Percentiles rank a stretch among this genome's conserved stretches.
These are phyloP conservation scores for Tuctoria greenei DNA, from an alignment of 176 grass and related monocot genomes.

Conservation along the genomic window DNA sequence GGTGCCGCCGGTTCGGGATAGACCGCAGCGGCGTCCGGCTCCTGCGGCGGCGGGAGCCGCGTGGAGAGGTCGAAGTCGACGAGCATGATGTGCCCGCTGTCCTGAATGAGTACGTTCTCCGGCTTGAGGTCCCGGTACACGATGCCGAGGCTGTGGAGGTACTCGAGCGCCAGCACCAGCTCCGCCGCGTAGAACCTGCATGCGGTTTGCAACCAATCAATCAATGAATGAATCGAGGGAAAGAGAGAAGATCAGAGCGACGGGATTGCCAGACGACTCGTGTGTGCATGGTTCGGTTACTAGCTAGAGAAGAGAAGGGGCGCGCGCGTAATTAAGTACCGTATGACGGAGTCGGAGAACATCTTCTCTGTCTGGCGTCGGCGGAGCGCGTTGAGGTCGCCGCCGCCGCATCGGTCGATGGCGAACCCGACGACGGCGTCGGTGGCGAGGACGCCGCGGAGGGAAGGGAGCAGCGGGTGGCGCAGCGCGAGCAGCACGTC, in stretches of 20 bases:
- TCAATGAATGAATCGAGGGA: too few relatives aligned
- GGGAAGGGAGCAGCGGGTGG: constrained; percentile 68
- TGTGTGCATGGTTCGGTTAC: too few relatives aligned
- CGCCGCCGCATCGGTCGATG: constrained; percentile 64
- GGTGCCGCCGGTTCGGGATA: background rate
- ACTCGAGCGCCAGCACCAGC: constrained; percentile 69
- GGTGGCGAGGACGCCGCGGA: constrained; percentile 67
- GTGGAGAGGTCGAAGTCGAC: constrained; percentile 91
- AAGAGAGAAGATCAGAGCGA: too few relatives aligned
- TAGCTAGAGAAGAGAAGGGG: too few relatives aligned
- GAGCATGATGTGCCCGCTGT: constrained; percentile 70
- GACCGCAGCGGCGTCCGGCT: background rate
- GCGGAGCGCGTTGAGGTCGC: constrained; percentile 62
- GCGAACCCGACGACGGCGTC: constrained; percentile 70
- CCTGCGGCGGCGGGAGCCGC: background rate
- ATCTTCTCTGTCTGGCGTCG: constrained; percentile 28
- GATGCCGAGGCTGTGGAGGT: constrained; percentile 72
- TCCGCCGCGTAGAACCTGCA: constrained; percentile 79
- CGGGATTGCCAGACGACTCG: too few relatives aligned
- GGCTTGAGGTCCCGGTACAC: constrained; percentile 96
- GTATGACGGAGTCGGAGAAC: constrained; percentile 66
- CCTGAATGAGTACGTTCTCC: constrained; percentile 87
- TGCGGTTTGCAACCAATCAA: too few relatives aligned
- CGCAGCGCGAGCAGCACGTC: constrained; percentile 53
- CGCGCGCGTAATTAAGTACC: background rate